These are phyloP conservation scores for Beta vulgaris DNA, from an alignment of 148 eudicot species.

Conservation along the genomic window DNA sequence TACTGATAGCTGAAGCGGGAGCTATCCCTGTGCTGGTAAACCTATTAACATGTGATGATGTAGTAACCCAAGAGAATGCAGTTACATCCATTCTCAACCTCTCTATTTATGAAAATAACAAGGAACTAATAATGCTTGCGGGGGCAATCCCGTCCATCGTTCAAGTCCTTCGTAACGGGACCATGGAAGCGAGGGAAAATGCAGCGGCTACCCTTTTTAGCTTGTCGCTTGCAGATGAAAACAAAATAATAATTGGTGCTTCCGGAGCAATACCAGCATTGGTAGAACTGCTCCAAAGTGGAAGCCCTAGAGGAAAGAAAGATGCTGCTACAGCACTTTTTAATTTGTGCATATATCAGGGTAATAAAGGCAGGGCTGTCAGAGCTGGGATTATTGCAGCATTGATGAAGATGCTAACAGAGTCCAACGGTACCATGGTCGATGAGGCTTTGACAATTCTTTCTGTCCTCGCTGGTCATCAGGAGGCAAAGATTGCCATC, in stretches of 20 bases:
- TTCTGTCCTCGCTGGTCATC: constrained; percentile 79
- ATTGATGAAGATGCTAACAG: constrained; percentile 65
- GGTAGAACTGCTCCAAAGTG: constrained; percentile 65
- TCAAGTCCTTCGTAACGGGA: constrained; percentile 80
- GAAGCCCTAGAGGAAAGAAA: constrained; percentile 77
- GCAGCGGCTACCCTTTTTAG: constrained; percentile 95
- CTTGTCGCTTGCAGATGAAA: constrained; percentile 80
- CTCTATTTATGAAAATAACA: constrained; percentile 78
- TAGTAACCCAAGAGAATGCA: constrained; percentile 79
- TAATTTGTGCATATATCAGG: constrained; percentile 81
- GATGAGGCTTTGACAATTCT: constrained; percentile 87
- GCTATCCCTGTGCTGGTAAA: constrained; percentile 75
- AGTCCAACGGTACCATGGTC: constrained; percentile 57
- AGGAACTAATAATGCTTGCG: constrained; percentile 83
- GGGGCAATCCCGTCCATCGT: constrained; percentile 80
- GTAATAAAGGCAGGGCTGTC: constrained; percentile 84
- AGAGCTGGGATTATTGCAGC: constrained; percentile 73
- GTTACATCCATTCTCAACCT: constrained; percentile 88
- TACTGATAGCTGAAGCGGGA: constrained; percentile 85
- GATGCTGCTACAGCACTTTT: constrained; percentile 93
- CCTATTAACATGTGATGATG: constrained; percentile 63
- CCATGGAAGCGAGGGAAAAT: constrained; percentile 82
- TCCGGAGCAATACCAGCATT: constrained; percentile 80
- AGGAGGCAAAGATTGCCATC: constrained; percentile 68
- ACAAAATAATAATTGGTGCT: constrained; percentile 85